Base-by-base conservation (phyloP, 805 yeast genomes). In the Wickerhamomyces subpelliculosus region DNA sequence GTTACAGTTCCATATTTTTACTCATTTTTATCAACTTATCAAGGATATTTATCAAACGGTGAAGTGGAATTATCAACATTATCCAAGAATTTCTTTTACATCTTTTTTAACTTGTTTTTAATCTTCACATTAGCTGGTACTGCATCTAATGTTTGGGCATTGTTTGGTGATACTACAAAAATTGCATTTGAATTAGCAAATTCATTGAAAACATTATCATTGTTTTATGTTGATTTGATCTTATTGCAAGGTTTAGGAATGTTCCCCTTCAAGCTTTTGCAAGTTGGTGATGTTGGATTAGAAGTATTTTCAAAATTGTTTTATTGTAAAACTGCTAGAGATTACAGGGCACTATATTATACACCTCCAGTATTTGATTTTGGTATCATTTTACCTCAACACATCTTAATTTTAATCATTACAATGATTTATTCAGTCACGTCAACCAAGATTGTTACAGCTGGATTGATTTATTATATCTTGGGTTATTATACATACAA, bases 91-190 rank as follows among this genome's bases (percentile, higher is more conserved):
- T 90, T 90, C 62, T 89, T 93, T 57, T 93, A 88, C 60, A 82
- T 89, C 29, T 93, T 93, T 61, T 94, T 90, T 46, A 90, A 90
- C 61, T 71, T 93, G 72, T 93, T 90, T 53, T 68, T 90, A 55
- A 93, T 90, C 30, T 93, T 93, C 64, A 90, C 97, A 0, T 72
- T 89, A 52, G 95, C 95, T 8, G 96, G 96, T 45, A 86, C 96
- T 1, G 90, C 93, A 2, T 75, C 93, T 4, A 78, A 78, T 48
- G 77, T 77, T 43, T 79, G 86, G 85, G 80, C 83, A 36, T 74
- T 78, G 43, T 67, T 89, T 35, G 84, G 87, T 52, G 97, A 93
- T 55, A 87, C 97, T 1, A 84, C 95, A 3, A 80, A 84, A 57
- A 75, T 90, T 38, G 97, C 97, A 0, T 77, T 79, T 47, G 88